Conservation (phyloP, 2,329 filamentous ascomycete genomes). For the Leptodontidium sp. region DNA sequence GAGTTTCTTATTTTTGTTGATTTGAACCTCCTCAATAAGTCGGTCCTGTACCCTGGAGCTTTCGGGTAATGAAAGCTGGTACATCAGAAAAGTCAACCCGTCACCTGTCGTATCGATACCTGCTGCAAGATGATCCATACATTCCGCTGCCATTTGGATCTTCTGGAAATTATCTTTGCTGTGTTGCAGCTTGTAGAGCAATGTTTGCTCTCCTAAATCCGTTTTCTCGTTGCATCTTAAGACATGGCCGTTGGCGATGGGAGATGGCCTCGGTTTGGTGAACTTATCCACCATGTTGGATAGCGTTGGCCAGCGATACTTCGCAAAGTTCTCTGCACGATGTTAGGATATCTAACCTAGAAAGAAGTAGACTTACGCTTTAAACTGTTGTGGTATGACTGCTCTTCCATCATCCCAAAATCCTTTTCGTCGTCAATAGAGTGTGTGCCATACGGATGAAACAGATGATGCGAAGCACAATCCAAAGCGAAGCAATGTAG, state of each 20-base stretch:
- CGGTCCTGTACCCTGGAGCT: conserved; percentile 59
- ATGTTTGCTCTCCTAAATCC: conserved; percentile 61
- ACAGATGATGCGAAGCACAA: conserved; percentile 74
- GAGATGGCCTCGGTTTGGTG: conserved; percentile 64
- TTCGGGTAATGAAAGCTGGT: conserved; percentile 70
- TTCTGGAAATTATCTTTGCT: conserved; percentile 57
- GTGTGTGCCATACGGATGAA: conserved; percentile 69
- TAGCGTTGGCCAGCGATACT: conserved; percentile 88
- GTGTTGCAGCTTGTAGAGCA: conserved; percentile 66
- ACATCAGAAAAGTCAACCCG: conserved; percentile 74
- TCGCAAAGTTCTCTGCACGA: conserved; percentile 55
- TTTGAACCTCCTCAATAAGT: conserved; percentile 60
- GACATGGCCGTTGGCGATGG: conserved; percentile 67
- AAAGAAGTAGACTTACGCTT: conserved; percentile 59
- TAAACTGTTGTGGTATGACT: conserved; percentile 72
- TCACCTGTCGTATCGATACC: conserved; percentile 78
- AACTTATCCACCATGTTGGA: conserved; percentile 96
- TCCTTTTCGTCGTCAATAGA: conserved; percentile 64
- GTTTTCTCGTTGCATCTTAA: conserved; percentile 57
- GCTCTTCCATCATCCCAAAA: conserved; percentile 71
- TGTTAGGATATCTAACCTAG: background rate
- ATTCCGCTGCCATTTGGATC: conserved; percentile 70
- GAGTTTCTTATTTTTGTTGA: conserved; percentile 50
- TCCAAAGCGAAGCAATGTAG: conserved; percentile 75
- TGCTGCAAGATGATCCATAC: conserved; percentile 74